A percentile compares a stretch with the other conserved stretches of the same genome.
These are phyloP conservation scores for Apiotrichum domesticum DNA, from an alignment of 1,284 basidiomycete species.

Conservation along the genomic window DNA sequence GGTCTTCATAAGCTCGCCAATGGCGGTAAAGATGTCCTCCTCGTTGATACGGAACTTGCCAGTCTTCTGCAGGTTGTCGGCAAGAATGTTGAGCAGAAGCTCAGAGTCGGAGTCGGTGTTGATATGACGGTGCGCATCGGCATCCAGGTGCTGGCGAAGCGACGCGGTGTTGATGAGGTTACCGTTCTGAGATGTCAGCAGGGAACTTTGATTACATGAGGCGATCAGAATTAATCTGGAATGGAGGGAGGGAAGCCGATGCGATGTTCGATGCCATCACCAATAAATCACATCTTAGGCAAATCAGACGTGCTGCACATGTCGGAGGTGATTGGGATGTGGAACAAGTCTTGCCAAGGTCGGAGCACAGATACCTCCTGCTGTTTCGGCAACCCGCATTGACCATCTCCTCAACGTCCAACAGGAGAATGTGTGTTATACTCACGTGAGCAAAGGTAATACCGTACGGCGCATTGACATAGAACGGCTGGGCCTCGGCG, in stretches of 20 bases:
- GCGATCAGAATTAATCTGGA: too few relatives aligned
- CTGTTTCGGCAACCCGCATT: too few relatives aligned
- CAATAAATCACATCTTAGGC: too few relatives aligned
- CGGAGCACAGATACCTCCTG: too few relatives aligned
- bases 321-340: too few relatives aligned
- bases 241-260: too few relatives aligned
- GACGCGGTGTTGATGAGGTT: conserved; percentile 92
- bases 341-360: too few relatives aligned
- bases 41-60: conserved; percentile 99
- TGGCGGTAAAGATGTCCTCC: conserved; percentile 96
- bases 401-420: too few relatives aligned
- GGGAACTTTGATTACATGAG: too few relatives aligned
- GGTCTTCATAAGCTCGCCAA: conserved; percentile 80
- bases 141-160: conserved; percentile 87
- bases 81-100: conserved; percentile 93
- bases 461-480: conserved; percentile 92
- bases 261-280: too few relatives aligned
- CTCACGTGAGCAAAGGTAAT: conserved; percentile 95
- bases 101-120: conserved; percentile 99
- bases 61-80: conserved; percentile 94
- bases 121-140: conserved; percentile 94
- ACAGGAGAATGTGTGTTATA: conserved; percentile 9
- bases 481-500: conserved; percentile 99
- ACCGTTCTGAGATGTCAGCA: conserved; percentile 64
- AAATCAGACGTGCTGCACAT: too few relatives aligned